Evolutionary conservation across 768 basidiomycete genomes (phyloP), one percentile per base, ranked within the genome.

Genomic region (Amanita exitialis): DNA sequence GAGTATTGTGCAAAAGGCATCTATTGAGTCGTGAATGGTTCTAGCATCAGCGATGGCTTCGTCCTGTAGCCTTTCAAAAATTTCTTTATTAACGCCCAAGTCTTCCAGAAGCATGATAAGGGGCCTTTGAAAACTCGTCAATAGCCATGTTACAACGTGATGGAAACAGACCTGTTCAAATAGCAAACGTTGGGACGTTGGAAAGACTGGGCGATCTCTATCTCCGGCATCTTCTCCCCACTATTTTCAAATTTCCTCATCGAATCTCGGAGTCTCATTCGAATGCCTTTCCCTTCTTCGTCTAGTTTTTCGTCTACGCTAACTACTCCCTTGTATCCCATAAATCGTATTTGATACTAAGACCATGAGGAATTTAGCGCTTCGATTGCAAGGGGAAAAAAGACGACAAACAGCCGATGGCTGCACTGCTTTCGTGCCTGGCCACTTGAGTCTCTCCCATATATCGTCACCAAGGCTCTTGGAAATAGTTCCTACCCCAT

Each of bases 311-410:
- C 64, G 57, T 92, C 89, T 9, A 91, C 73, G 3, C 68, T 73
- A 0, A 92, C 84, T 20, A 92, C 78, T 0, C 90, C 91, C 63
- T 93, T 93, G 65, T 74, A 89, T 16, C 87, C 90, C 41, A 91
- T 62, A 61, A 91, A 86, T 42, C 90, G 80, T 44, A 91, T 90
- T 67, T 87, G 87, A 61, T 82, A 86, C 75, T 85, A 49, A 21
- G n/a, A 39, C 21, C 30, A 53, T 41, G 32, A 8, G 16, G 10
- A 41, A 48, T 34, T 51, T 37, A 47, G 59, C 35, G 34, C 47
- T 18, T 16, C 10, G 20, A 12, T 12, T 18, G 3, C n/a, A 28
- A 12, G 37, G 9, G 37, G 30, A 25, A 7, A 42, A 43, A 47
- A 44, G 46, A 25, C 34, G 15, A 58, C 80, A 68, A 56, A 86